Conservation (phyloP, 2,329 filamentous ascomycete species). For the Colletotrichum magnum region DNA sequence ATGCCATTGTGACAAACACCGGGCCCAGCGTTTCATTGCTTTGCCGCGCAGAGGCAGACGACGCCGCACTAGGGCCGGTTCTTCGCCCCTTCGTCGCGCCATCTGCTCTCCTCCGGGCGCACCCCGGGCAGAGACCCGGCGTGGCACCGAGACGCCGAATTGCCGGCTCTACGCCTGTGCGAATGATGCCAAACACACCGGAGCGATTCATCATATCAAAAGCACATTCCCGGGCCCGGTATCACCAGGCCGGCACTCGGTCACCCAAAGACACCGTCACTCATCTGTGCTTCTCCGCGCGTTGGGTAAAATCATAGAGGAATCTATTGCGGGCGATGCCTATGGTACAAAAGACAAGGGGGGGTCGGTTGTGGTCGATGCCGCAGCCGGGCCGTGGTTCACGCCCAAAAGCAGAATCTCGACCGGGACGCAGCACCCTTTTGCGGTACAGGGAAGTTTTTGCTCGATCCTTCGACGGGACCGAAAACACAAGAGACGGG, state of each 20-base stretch:
- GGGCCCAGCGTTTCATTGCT: background rate
- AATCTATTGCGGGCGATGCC: constrained; percentile 43
- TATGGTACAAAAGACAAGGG: constrained; percentile 42
- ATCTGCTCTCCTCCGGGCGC: background rate
- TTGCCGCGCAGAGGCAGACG: constrained; percentile 10
- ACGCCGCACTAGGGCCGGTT: background rate
- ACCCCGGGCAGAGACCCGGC: too few relatives aligned
- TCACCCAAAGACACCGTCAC: background rate
- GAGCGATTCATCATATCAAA: too few relatives aligned
- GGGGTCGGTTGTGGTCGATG: constrained; percentile 10
- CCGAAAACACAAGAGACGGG: background rate
- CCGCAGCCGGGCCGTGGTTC: constrained; percentile 10
- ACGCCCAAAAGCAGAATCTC: constrained; percentile 5
- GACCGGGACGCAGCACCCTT: constrained; percentile 15
- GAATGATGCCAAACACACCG: too few relatives aligned
- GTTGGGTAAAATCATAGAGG: constrained; percentile 35
- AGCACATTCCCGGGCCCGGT: too few relatives aligned
- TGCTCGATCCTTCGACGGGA: constrained; percentile 12
- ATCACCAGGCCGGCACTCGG: background rate
- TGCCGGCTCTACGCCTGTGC: too few relatives aligned
- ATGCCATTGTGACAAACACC: background rate
- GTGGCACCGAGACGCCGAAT: too few relatives aligned
- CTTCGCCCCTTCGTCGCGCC: constrained; percentile 5
- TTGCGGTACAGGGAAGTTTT: constrained; percentile 26
- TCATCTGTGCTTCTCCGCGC: background rate